Conservation (phyloP, 2,329 filamentous ascomycete genomes). For the Calonectria naviculata region DNA sequence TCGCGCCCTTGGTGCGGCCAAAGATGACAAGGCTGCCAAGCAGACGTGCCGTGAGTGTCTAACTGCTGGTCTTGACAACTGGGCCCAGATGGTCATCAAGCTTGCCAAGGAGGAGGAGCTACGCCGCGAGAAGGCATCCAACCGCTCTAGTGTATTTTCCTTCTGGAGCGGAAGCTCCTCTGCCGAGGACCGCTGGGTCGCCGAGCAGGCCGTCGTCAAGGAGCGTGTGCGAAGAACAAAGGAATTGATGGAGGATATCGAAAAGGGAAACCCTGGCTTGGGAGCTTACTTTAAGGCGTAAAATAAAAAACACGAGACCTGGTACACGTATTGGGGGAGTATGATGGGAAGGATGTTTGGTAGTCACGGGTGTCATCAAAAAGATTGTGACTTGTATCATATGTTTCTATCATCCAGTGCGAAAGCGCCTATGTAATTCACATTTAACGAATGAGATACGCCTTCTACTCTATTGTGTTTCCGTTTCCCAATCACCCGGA, state of each 20-base stretch:
- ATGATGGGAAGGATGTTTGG: slow-evolving; percentile 10
- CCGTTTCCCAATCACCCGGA: background rate
- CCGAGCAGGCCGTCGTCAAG: slow-evolving; percentile 64
- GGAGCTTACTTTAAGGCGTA: slow-evolving; percentile 54
- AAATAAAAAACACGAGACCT: slow-evolving; percentile 17
- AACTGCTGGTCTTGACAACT: slow-evolving; percentile 80
- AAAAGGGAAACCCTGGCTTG: slow-evolving; percentile 48
- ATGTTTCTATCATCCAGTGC: slow-evolving; percentile 17
- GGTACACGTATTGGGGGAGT: background rate
- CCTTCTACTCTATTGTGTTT: background rate
- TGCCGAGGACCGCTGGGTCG: slow-evolving; percentile 60
- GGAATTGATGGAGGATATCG: slow-evolving; percentile 63
- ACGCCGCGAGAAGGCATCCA: slow-evolving; percentile 47
- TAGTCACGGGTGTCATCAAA: slow-evolving; percentile 12
- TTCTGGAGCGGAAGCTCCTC: slow-evolving; percentile 51
- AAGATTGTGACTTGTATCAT: slow-evolving; percentile 32
- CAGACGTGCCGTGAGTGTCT: slow-evolving; percentile 83
- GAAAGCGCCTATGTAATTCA: slow-evolving; percentile 28
- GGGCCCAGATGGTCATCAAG: slow-evolving; percentile 81
- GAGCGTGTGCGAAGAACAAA: slow-evolving; percentile 63
- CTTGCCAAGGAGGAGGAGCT: slow-evolving; percentile 66
- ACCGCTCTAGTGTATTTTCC: slow-evolving; percentile 45
- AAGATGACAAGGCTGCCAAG: slow-evolving; percentile 41
- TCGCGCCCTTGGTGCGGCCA: slow-evolving; percentile 51
- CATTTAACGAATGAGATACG: slow-evolving; percentile 30